phyloP scores from a whole-genome alignment of 2,329 filamentous ascomycete species.

The Xylogone sp. region DNA sequence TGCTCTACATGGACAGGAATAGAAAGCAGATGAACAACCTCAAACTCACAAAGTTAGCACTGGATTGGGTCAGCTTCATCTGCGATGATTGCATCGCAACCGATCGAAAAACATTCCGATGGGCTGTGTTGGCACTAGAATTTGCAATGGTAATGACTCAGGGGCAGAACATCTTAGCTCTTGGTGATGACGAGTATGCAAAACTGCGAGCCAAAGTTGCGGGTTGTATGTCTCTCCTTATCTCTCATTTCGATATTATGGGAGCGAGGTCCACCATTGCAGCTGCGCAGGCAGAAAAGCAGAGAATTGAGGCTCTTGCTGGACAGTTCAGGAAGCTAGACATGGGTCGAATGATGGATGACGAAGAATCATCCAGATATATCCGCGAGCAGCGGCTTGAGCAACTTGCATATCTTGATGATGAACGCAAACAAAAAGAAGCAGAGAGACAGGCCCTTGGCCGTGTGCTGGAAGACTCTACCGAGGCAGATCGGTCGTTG shows the following conservation, averaged over 20 bases:
- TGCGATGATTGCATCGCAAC: slow-evolving; percentile 94
- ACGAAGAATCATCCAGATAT: slow-evolving; percentile 77
- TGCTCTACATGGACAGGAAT: slow-evolving; percentile 94
- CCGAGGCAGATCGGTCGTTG: slow-evolving; percentile 91
- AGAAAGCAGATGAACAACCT: slow-evolving; percentile 95
- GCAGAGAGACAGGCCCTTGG: slow-evolving; percentile 84
- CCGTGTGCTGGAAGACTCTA: slow-evolving; percentile 87
- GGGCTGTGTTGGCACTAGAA: slow-evolving; percentile 92
- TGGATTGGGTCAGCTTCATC: slow-evolving; percentile 98
- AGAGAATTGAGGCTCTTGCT: slow-evolving; percentile 75
- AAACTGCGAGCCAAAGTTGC: slow-evolving; percentile 83
- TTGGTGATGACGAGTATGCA: slow-evolving; percentile 84
- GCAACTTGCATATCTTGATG: slow-evolving; percentile 73
- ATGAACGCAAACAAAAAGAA: slow-evolving; percentile 72
- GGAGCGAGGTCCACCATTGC: slow-evolving; percentile 90
- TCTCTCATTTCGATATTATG: slow-evolving; percentile 99
- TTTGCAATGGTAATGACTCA: slow-evolving; percentile 97
- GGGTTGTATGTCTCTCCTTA: slow-evolving; percentile 94
- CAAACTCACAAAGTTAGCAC: slow-evolving; percentile 84
- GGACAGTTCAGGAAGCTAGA: slow-evolving; percentile 76
- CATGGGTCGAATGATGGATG: slow-evolving; percentile 68
- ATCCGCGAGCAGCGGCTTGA: slow-evolving; percentile 73
- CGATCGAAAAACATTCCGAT: slow-evolving; percentile 93
- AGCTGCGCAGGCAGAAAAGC: slow-evolving; percentile 81
- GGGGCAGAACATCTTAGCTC: slow-evolving; percentile 85